phyloP scores from a whole-genome alignment of 148 eudicot genomes.

The Nyssa sinensis region DNA sequence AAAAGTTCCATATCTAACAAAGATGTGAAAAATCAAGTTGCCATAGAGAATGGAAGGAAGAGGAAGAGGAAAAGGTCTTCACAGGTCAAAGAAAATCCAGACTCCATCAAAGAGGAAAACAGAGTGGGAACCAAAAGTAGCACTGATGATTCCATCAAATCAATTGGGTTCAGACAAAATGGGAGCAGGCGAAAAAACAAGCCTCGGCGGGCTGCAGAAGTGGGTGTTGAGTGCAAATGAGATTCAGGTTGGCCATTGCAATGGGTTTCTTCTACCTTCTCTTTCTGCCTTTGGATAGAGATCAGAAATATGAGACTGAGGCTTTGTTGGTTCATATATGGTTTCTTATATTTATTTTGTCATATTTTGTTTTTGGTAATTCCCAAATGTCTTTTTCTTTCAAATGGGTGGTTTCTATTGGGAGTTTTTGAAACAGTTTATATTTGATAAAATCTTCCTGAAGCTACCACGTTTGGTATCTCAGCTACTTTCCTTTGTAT shows the following conservation, averaged over 20 bases:
- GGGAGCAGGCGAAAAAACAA: slow-evolving; percentile 75
- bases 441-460: background rate
- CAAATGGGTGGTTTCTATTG: slow-evolving; percentile 4
- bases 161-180: slow-evolving; percentile 61
- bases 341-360: background rate
- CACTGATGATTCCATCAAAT: slow-evolving; percentile 31
- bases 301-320: slow-evolving; percentile 4
- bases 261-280: background rate
- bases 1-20: slow-evolving; percentile 26
- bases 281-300: background rate
- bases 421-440: slow-evolving; percentile 9
- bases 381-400: background rate
- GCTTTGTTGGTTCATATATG: slow-evolving; percentile 1
- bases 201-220: slow-evolving; percentile 87
- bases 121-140: slow-evolving; percentile 25
- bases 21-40: slow-evolving; percentile 27
- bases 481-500: background rate
- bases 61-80: slow-evolving; percentile 54
- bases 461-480: background rate
- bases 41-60: slow-evolving; percentile 46
- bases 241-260: slow-evolving; percentile 1
- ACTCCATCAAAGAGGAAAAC: slow-evolving; percentile 41
- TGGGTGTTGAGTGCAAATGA: slow-evolving; percentile 69
- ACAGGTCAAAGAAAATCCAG: slow-evolving; percentile 32
- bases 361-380: background rate